Percentiles rank a stretch among this genome's conserved stretches.
phyloP scores from a whole-genome alignment of 352 stramenopile species.

The Saprolegnia diclina region DNA sequence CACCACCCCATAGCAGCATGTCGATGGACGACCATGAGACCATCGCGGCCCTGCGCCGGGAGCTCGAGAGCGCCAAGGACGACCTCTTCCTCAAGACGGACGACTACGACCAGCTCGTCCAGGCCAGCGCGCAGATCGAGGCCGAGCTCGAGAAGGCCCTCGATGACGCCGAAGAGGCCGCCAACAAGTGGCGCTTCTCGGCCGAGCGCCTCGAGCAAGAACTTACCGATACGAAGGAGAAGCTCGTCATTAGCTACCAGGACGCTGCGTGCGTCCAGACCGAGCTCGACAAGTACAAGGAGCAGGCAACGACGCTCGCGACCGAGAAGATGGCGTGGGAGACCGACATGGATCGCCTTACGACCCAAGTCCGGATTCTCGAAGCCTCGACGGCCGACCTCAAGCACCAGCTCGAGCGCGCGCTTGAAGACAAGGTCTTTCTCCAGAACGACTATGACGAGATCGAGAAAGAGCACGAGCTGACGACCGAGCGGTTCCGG shows the following conservation, averaged over 20 bases:
- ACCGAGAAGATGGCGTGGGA: constrained; percentile 15
- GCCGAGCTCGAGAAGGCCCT: constrained; percentile 25
- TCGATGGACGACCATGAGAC: constrained; percentile 20
- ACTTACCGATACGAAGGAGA: constrained; percentile 8
- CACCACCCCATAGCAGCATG: not conserved
- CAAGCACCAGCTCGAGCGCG: constrained; percentile 74
- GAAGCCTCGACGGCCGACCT: constrained; percentile 73
- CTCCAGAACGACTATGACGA: constrained; percentile 76
- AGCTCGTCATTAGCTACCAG: constrained; percentile 11
- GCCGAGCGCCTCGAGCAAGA: constrained; percentile 25
- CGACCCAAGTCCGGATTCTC: constrained; percentile 76
- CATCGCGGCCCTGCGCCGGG: constrained; percentile 3
- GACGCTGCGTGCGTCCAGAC: constrained; percentile 16
- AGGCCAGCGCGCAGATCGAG: constrained; percentile 16
- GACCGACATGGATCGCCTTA: constrained; percentile 63
- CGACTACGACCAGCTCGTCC: constrained; percentile 27
- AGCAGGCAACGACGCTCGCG: constrained; percentile 7
- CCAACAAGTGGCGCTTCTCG: constrained; percentile 21
- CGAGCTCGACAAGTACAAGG: constrained; percentile 22
- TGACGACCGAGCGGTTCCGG: constrained; percentile 68
- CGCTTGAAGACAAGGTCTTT: constrained; percentile 85
- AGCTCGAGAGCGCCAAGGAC: constrained; percentile 23
- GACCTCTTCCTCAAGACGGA: constrained; percentile 27
- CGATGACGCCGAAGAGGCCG: constrained; percentile 9
- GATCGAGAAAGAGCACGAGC: constrained; percentile 69